Evolutionary conservation across 495 filamentous ascomycete species (phyloP).

Genomic region (Lophiotrema nucula): DNA sequence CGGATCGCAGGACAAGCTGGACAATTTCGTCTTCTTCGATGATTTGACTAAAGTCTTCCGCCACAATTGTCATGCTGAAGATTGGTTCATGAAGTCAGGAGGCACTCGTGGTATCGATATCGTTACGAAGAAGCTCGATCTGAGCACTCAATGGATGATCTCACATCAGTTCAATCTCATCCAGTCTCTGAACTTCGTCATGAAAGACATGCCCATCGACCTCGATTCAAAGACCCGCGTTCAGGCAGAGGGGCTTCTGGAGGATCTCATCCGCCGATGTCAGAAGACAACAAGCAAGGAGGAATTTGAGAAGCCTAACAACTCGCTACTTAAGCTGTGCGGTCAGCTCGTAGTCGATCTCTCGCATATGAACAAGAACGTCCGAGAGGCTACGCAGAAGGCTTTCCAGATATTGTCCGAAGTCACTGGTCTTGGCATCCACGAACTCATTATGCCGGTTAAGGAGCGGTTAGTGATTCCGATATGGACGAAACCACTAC

Average conservation of each 20-base stretch:
- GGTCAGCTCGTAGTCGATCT: slow-evolving; percentile 81
- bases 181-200: slow-evolving; percentile 84
- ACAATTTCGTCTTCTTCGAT: slow-evolving; percentile 75
- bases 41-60: slow-evolving; percentile 78
- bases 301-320: slow-evolving; percentile 66
- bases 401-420: slow-evolving; percentile 78
- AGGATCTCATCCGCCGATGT: slow-evolving; percentile 71
- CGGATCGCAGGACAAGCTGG: slow-evolving; percentile 65
- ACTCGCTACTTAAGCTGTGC: slow-evolving; percentile 70
- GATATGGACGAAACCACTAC: slow-evolving; percentile 91
- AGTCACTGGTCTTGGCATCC: slow-evolving; percentile 70
- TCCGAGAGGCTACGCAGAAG: slow-evolving; percentile 78
- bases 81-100: slow-evolving; percentile 96
- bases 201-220: slow-evolving; percentile 95
- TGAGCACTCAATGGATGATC: slow-evolving; percentile 80
- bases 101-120: slow-evolving; percentile 86
- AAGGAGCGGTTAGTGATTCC: slow-evolving; percentile 81
- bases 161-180: slow-evolving; percentile 80
- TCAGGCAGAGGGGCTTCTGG: slow-evolving; percentile 76
- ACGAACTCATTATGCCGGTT: slow-evolving; percentile 80
- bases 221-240: slow-evolving; percentile 81
- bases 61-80: slow-evolving; percentile 92
- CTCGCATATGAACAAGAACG: slow-evolving; percentile 90
- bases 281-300: slow-evolving; percentile 71
- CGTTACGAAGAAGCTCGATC: slow-evolving; percentile 71